Evolutionary conservation across 164 flowering plant genomes (phyloP).

Genomic region (Nelumbo lutea): DNA sequence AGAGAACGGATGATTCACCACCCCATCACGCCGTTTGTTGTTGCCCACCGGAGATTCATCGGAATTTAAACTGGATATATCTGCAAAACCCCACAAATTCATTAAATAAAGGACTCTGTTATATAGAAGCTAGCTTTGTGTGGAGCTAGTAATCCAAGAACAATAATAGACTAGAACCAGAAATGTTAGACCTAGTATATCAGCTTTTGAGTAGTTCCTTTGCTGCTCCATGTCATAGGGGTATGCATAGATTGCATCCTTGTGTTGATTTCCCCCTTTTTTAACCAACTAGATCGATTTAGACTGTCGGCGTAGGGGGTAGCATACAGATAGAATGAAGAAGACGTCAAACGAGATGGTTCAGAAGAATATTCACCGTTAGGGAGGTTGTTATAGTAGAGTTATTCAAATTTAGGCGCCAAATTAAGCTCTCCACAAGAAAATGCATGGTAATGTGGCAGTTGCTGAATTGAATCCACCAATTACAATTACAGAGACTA

Average conservation of each 20-base stretch:
- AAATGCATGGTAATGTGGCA: conserved; percentile 1
- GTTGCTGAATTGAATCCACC: neutral
- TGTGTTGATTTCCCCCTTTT: neutral
- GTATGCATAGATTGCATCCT: neutral
- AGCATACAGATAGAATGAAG: conserved; percentile 16
- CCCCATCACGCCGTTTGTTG: neutral
- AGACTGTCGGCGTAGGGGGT: conserved; percentile 9
- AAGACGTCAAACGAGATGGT: conserved; percentile 18
- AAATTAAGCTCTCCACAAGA: conserved; percentile 24
- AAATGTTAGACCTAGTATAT: conserved; percentile 16
- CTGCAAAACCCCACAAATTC: conserved; percentile 19
- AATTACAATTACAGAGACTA: neutral
- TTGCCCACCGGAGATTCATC: neutral
- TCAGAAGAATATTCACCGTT: conserved; percentile 12
- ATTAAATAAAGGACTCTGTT: neutral
- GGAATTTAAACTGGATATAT: conserved; percentile 2
- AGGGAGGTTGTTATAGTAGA: conserved; percentile 23
- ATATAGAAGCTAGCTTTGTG: no score
- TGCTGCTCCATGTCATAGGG: conserved; percentile 18
- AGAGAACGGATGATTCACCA: neutral
- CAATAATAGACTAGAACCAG: neutral
- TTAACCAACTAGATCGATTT: conserved; percentile 5
- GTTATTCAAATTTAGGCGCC: conserved; percentile 33
- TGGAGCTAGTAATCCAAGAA: neutral
- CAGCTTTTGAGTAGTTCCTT: conserved; percentile 5